Evolutionary conservation across 352 stramenopile genomes (phyloP).

Genomic region (Globisporangium takayamanum): DNA sequence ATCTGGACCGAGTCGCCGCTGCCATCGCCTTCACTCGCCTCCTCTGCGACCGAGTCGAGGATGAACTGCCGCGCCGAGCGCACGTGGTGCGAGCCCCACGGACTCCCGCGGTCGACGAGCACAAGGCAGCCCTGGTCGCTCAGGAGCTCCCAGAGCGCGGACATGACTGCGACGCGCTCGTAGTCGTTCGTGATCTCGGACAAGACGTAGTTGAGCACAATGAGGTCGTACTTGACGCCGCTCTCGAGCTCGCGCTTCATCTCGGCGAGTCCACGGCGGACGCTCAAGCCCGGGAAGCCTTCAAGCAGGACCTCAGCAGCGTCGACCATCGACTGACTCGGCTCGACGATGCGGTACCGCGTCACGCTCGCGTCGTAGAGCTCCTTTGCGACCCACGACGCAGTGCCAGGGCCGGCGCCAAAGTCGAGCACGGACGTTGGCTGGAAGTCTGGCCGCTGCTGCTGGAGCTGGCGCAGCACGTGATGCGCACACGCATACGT

Average conservation of each 20-base stretch:
- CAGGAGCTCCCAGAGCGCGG: conserved; percentile 74
- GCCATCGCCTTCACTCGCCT: conserved; percentile 1
- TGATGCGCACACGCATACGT: conserved; percentile 64
- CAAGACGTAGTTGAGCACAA: conserved; percentile 69
- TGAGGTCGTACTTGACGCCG: conserved; percentile 70
- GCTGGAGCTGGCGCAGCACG: conserved; percentile 59
- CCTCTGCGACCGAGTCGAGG: conserved; percentile 55
- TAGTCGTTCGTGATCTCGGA: conserved; percentile 82
- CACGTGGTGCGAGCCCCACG: conserved; percentile 79
- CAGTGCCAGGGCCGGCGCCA: conserved; percentile 63
- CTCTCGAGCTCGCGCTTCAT: conserved; percentile 70
- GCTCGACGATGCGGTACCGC: conserved; percentile 71
- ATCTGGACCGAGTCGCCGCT: conserved; percentile 28
- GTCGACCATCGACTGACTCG: conserved; percentile 84
- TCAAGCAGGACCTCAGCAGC: conserved; percentile 64
- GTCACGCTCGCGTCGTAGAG: conserved; percentile 57
- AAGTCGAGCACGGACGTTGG: conserved; percentile 74
- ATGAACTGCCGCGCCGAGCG: conserved; percentile 83
- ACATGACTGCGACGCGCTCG: conserved; percentile 70
- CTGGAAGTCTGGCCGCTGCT: conserved; percentile 42
- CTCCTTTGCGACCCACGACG: conserved; percentile 69
- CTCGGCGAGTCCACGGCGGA: conserved; percentile 63
- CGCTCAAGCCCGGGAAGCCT: conserved; percentile 64
- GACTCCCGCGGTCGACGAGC: conserved; percentile 72
- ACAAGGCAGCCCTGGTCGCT: conserved; percentile 68